These are phyloP conservation scores for Nakaseomyces delphensis DNA, from an alignment of 1,139 yeast genomes.

Conservation along the genomic window DNA sequence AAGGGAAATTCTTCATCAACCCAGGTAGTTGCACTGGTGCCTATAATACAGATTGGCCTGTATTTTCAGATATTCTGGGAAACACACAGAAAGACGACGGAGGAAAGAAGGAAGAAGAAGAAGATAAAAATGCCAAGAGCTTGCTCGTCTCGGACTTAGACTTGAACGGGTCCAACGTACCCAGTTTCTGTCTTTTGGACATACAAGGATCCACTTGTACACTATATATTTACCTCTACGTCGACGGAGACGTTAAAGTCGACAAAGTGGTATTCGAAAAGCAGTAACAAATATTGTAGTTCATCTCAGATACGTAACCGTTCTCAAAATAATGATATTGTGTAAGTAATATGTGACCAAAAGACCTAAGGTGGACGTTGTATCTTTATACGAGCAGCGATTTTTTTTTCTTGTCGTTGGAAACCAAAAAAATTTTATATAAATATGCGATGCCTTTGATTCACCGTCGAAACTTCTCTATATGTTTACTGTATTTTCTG, in stretches of 20 bases:
- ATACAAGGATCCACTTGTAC: conserved; percentile 71
- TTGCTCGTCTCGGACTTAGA: conserved; percentile 2
- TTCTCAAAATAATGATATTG: too few relatives aligned
- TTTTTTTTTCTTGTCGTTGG: not conserved
- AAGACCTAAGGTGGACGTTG: too few relatives aligned
- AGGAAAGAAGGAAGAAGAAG: conserved; percentile 12
- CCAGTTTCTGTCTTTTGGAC: conserved; percentile 84
- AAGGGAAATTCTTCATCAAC: conserved; percentile 83
- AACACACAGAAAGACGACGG: conserved; percentile 13
- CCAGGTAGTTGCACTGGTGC: conserved; percentile 99
- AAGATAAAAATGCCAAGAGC: conserved; percentile 4
- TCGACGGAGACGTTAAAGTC: conserved; percentile 80
- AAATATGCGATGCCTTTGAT: not conserved
- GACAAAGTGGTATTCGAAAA: conserved; percentile 80
- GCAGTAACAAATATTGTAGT: conserved; percentile 31
- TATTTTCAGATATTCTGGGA: conserved; percentile 20
- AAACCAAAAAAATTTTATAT: not conserved
- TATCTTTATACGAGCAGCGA: too few relatives aligned
- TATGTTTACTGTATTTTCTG: too few relatives aligned
- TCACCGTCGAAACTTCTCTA: too few relatives aligned
- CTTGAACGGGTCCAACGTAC: conserved; percentile 41
- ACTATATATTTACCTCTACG: conserved; percentile 72
- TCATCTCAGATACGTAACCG: too few relatives aligned
- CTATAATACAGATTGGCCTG: conserved; percentile 49
- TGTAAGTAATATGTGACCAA: too few relatives aligned